Evolutionary conservation across 495 filamentous ascomycete genomes (phyloP).

Genomic region (Amphirosellinia nigrospora): DNA sequence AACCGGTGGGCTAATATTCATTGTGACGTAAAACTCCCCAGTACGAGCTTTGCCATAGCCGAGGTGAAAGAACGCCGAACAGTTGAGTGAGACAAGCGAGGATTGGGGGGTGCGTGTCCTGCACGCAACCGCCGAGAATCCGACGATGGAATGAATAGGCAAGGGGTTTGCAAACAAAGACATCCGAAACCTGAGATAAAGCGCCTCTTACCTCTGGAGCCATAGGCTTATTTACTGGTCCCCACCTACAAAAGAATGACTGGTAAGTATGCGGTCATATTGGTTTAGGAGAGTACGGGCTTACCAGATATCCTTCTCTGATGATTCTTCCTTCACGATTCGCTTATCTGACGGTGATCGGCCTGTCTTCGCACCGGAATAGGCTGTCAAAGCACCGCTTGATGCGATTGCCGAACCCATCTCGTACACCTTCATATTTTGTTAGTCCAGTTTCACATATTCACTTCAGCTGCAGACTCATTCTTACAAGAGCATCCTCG

Average conservation of each 20-base stretch:
- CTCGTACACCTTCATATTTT: slow-evolving; percentile 72
- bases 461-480: slow-evolving; percentile 15
- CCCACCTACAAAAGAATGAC: slow-evolving; percentile 48
- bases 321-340: slow-evolving; percentile 88
- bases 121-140: neutral
- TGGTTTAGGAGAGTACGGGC: slow-evolving; percentile 44
- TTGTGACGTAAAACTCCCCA: slow-evolving; percentile 24
- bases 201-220: slow-evolving; percentile 80
- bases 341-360: slow-evolving; percentile 97
- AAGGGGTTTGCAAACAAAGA: slow-evolving; percentile 7
- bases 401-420: slow-evolving; percentile 97
- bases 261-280: slow-evolving; percentile 16
- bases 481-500: slow-evolving; percentile 86
- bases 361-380: slow-evolving; percentile 97
- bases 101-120: neutral
- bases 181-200: neutral
- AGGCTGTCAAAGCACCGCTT: slow-evolving; percentile 91
- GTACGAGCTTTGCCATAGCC: slow-evolving; percentile 12
- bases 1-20: neutral
- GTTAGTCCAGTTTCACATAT: slow-evolving; percentile 31
- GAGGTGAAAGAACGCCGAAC: slow-evolving; percentile 13
- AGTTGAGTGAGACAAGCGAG: neutral
- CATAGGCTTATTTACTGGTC: slow-evolving; percentile 98
- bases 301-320: slow-evolving; percentile 95
- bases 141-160: neutral